Conservation (phyloP, 331 rosid genomes). For the Malus hybrid region DNA sequence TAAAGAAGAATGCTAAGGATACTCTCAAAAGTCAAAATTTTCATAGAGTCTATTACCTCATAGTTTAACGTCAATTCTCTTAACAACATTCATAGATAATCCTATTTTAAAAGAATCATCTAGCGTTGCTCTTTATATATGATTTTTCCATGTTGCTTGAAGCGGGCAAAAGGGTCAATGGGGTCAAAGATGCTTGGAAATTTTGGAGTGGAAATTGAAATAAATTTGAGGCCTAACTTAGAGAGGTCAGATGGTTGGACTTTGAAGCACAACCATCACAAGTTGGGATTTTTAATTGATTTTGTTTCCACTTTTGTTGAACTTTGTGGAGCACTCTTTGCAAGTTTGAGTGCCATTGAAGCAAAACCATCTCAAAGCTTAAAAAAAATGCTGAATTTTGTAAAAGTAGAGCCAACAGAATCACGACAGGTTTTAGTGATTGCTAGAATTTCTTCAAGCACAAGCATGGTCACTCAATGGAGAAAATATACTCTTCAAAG, state of each 20-base stretch:
- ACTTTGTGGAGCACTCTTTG: neutral
- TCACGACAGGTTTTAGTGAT: neutral
- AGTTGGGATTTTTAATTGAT: neutral
- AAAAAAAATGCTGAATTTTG: neutral
- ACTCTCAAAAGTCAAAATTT: accelerated
- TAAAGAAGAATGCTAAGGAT: neutral
- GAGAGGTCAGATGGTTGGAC: neutral
- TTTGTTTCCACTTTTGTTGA: neutral
- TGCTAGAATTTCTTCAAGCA: neutral
- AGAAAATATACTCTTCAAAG: neutral
- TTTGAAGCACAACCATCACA: neutral
- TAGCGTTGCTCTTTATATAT: too few species aligned
- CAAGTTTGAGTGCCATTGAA: neutral
- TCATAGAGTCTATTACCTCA: too few species aligned
- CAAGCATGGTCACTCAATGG: neutral
- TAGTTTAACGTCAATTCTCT: too few species aligned
- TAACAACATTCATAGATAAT: too few species aligned
- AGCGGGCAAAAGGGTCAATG: neutral
- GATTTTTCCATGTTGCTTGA: neutral
- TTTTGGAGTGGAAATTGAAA: neutral
- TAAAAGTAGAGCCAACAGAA: neutral
- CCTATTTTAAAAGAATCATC: too few species aligned
- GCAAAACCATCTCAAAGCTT: neutral
- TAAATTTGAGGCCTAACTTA: neutral
- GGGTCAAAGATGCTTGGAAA: neutral